These are phyloP conservation scores for Lepidium africanum DNA, from an alignment of 345 rosid genomes.

Conservation along the genomic window DNA sequence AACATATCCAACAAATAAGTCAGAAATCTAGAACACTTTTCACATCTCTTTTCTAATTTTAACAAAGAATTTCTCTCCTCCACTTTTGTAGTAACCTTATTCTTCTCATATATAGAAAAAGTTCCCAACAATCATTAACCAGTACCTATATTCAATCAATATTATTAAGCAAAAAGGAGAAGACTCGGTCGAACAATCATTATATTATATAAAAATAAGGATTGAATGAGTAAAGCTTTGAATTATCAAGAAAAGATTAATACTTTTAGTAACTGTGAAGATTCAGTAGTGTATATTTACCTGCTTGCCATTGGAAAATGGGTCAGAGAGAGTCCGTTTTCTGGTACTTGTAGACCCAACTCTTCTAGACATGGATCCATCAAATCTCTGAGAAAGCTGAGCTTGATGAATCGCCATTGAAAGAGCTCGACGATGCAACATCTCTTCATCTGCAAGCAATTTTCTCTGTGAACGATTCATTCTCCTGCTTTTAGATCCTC, in stretches of 20 bases:
- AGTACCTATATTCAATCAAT: background rate
- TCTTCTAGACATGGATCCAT: slow-evolving; percentile 97
- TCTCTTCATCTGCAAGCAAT: slow-evolving; percentile 75
- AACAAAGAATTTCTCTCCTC: background rate
- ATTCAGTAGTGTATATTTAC: slow-evolving; percentile 21
- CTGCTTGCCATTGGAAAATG: slow-evolving; percentile 70
- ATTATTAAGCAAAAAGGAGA: background rate
- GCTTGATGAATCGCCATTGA: slow-evolving; percentile 94
- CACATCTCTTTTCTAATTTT: background rate
- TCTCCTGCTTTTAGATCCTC: slow-evolving; percentile 80
- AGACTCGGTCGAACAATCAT: slow-evolving; percentile 1
- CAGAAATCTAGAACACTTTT: background rate
- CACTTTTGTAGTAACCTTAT: slow-evolving; percentile 13
- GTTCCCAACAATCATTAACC: slow-evolving; percentile 15
- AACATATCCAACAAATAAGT: slow-evolving; percentile 2
- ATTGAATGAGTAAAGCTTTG: background rate
- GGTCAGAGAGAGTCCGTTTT: slow-evolving; percentile 56
- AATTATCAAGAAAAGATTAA: background rate
- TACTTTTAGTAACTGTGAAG: background rate
- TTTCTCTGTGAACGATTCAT: slow-evolving; percentile 82
- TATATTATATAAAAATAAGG: background rate
- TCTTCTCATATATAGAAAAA: slow-evolving; percentile 1
- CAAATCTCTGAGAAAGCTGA: slow-evolving; percentile 84
- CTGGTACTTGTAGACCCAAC: slow-evolving; percentile 71
- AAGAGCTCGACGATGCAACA: slow-evolving; percentile 81